Evolutionary conservation across 2,329 filamentous ascomycete genomes (phyloP).

Genomic region (Verticillium nonalfalfae): DNA sequence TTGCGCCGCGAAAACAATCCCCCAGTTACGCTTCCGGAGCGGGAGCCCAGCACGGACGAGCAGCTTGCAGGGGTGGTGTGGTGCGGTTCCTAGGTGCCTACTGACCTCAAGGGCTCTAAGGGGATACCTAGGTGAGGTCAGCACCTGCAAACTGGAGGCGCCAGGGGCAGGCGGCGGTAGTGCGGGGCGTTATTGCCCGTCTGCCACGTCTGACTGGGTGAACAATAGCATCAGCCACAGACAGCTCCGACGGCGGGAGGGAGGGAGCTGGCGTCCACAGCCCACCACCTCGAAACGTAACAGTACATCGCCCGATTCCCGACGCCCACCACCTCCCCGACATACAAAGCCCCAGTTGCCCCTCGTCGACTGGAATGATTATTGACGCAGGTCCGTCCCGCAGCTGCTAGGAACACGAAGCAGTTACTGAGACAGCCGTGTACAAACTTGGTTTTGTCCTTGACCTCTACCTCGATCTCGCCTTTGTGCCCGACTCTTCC

Average conservation of each 20-base stretch:
- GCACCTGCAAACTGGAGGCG: not conserved
- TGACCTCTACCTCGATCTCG: not conserved
- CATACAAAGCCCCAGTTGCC: not conserved
- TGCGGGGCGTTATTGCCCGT: not conserved
- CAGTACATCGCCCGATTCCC: not conserved
- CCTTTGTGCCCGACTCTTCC: not conserved
- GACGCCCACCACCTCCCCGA: not conserved
- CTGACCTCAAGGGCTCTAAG: too few species aligned
- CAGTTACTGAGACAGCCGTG: not conserved
- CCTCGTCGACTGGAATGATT: not conserved
- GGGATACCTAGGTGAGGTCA: not conserved
- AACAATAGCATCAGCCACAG: not conserved
- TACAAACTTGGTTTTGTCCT: too few species aligned
- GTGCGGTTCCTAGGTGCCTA: too few species aligned
- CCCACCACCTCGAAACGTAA: not conserved
- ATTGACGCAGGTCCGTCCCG: not conserved
- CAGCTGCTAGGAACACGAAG: not conserved
- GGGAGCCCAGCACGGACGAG: not conserved
- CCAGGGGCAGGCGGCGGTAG: not conserved
- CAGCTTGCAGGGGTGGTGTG: not conserved
- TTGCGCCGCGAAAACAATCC: slow-evolving; percentile 3
- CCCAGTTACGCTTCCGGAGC: not conserved
- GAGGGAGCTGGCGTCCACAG: slow-evolving; percentile 1
- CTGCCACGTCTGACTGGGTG: not conserved
- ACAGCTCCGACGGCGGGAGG: not conserved